These are phyloP conservation scores for Suillus luteus DNA, from an alignment of 768 basidiomycete genomes.

Conservation along the genomic window DNA sequence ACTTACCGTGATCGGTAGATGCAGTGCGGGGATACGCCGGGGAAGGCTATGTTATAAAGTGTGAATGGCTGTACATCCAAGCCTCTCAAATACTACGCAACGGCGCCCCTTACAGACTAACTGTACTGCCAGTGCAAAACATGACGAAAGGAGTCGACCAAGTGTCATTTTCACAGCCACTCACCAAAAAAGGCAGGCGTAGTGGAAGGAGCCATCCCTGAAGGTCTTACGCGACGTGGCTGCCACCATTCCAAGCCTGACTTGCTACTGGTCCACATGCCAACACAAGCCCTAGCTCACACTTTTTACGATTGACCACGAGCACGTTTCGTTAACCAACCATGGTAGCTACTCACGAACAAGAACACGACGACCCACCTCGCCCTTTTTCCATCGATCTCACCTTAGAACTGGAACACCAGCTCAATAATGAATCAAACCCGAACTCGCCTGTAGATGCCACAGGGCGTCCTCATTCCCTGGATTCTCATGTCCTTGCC, in stretches of 20 bases:
- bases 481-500: constrained; percentile 76
- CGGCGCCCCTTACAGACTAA: not conserved
- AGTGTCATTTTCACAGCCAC: constrained; percentile 1
- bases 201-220: not conserved
- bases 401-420: constrained; percentile 75
- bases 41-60: not conserved
- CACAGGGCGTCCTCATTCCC: constrained; percentile 45
- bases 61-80: not conserved
- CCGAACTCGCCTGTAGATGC: constrained; percentile 47
- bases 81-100: not conserved
- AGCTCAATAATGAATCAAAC: constrained; percentile 65
- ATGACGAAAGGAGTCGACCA: not conserved
- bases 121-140: not conserved
- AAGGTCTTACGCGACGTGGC: constrained; percentile 11
- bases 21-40: constrained; percentile 2
- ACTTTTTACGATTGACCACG: constrained; percentile 4
- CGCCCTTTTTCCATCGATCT: constrained; percentile 68
- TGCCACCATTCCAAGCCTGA: constrained; percentile 3
- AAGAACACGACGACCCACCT: constrained; percentile 21
- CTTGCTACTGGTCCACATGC: constrained; percentile 13
- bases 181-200: constrained; percentile 13
- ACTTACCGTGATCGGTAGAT: not conserved
- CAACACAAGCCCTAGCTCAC: constrained; percentile 13
- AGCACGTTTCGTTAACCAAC: constrained; percentile 15
- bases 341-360: constrained; percentile 33